These are phyloP conservation scores for Komagataella ulmi DNA, from an alignment of 805 yeast species.

Conservation along the genomic window DNA sequence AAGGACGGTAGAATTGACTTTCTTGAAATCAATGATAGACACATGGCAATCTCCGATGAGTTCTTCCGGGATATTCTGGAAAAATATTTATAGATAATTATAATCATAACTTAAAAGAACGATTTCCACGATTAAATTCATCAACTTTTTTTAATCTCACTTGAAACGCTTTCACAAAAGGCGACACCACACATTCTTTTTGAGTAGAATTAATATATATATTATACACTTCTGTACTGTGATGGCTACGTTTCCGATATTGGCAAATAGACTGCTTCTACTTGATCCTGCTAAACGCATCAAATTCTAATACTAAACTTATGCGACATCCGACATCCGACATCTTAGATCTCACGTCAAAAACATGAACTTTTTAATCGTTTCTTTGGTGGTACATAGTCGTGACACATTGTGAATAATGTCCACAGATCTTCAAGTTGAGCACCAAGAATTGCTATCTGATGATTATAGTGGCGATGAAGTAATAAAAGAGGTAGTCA, in stretches of 20 bases:
- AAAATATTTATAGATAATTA: background rate
- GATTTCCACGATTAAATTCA: background rate
- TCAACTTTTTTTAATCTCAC: too few relatives aligned
- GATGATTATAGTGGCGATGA: background rate
- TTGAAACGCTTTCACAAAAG: too few relatives aligned
- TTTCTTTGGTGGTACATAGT: too few relatives aligned
- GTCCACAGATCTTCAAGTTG: background rate
- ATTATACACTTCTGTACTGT: too few relatives aligned
- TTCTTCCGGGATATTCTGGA: background rate
- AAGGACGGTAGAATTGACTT: conserved; percentile 31
- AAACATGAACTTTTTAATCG: too few relatives aligned
- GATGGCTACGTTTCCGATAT: too few relatives aligned
- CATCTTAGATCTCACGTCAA: background rate
- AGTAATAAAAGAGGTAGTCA: conserved; percentile 1
- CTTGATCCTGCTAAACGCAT: too few relatives aligned
- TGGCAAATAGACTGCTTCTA: too few relatives aligned
- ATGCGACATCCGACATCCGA: background rate
- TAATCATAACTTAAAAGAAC: background rate
- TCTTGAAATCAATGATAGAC: conserved; percentile 38
- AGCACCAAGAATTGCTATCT: background rate
- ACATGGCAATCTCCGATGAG: conserved; percentile 50
- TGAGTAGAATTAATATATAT: too few relatives aligned
- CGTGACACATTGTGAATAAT: background rate
- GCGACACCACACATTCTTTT: too few relatives aligned
- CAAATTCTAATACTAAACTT: too few relatives aligned